Evolutionary conservation across 495 filamentous ascomycete genomes (phyloP).

Genomic region (Penicillium alfredii): DNA sequence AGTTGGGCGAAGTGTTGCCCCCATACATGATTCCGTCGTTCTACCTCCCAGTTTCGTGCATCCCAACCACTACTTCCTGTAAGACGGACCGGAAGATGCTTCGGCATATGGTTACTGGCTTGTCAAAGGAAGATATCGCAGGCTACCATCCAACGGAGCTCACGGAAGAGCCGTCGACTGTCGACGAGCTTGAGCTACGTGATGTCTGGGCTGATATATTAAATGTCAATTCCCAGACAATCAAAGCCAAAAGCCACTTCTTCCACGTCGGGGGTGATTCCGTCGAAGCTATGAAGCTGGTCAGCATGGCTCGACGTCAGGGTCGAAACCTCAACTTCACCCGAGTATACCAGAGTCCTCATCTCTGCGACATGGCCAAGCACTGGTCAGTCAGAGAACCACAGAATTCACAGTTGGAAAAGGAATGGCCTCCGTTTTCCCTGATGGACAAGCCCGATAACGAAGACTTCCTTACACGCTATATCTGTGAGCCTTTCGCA

Average conservation of each 20-base stretch:
- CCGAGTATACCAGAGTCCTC: too few relatives aligned
- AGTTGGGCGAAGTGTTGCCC: too few relatives aligned
- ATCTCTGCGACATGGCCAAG: too few relatives aligned
- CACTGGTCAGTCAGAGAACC: too few relatives aligned
- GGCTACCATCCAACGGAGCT: neutral
- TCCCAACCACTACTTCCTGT: neutral
- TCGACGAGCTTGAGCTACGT: neutral
- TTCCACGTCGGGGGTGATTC: neutral
- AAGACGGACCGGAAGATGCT: neutral
- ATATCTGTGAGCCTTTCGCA: too few relatives aligned
- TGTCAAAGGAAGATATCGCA: too few relatives aligned
- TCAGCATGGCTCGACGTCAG: neutral
- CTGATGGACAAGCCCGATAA: too few relatives aligned
- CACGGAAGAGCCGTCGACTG: neutral
- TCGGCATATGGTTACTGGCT: neutral
- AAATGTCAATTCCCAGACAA: neutral
- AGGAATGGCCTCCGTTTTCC: too few relatives aligned
- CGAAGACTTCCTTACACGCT: too few relatives aligned
- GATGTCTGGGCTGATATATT: neutral
- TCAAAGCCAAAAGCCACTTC: neutral
- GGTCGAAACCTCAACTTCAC: too few relatives aligned
- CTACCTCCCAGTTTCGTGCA: neutral
- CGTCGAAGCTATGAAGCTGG: constrained; percentile 10
- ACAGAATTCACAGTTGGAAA: too few relatives aligned
- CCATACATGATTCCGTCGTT: neutral